Evolutionary conservation across 2,329 filamentous ascomycete genomes (phyloP).

Genomic region (Sclerotinia trifoliorum): DNA sequence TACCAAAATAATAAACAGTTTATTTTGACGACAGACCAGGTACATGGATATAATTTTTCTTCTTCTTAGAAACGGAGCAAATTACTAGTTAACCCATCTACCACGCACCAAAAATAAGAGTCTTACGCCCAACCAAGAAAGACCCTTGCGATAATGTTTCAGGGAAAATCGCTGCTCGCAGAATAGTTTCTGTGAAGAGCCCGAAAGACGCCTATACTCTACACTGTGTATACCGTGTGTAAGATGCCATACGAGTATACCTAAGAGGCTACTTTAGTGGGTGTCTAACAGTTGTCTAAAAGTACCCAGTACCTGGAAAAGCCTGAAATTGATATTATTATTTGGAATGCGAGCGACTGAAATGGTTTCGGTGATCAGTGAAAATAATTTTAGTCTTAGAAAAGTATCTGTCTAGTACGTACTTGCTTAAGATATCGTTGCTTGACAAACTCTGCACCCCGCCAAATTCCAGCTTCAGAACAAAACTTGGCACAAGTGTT

Average conservation of each 20-base stretch:
- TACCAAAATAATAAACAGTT: too few species aligned
- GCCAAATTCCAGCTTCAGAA: not conserved
- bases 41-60: slow-evolving; percentile 18
- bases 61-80: not conserved
- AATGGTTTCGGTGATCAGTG: not conserved
- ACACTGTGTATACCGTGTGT: not conserved
- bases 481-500: slow-evolving; percentile 12
- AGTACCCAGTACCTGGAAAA: not conserved
- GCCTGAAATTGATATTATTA: not conserved
- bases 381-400: not conserved
- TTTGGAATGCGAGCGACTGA: not conserved
- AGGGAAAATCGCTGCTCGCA: slow-evolving; percentile 13
- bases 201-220: not conserved
- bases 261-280: not conserved
- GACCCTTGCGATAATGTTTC: slow-evolving; percentile 9
- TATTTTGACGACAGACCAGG: slow-evolving; percentile 8
- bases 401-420: not conserved
- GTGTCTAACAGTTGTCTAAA: not conserved
- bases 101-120: too few species aligned
- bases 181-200: slow-evolving; percentile 19
- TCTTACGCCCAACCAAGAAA: slow-evolving; percentile 9
- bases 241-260: not conserved
- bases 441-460: not conserved
- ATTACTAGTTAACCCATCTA: too few species aligned
- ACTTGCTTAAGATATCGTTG: too few species aligned